Evolutionary conservation across 257 asterid genomes (phyloP), one percentile per base, ranked within the genome.

Genomic region (Jacaranda mimosifolia): DNA sequence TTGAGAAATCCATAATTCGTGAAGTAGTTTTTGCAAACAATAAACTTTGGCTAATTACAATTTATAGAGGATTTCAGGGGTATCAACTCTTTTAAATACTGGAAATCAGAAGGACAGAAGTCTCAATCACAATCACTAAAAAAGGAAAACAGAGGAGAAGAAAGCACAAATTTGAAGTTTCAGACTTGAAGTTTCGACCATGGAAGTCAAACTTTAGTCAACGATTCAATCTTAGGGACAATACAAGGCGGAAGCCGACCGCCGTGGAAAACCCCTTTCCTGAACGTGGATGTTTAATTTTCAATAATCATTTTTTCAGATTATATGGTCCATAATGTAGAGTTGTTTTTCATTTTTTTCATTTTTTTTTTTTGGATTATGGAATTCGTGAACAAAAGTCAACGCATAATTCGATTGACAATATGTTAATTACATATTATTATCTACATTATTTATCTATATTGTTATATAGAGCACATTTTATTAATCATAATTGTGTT

Each of bases 1-100:
- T 26, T 3, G 79, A 79, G 74, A 83, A 82, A 59, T 77, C 84
- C 88, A 83, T 85, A 70, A 74, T 75, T 64, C 79, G 51, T 78
- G 62, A 78, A 67, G 58, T 15, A 76, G 74, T 40, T 72, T 73
- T 11, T 18, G 49, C 26, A 36, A 53, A 58, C 7, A 74, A 70
- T 75, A 45, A 43, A 39, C 76, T 67, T 59, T 21, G 70, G 55
- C 36, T 21, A 38, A 35, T 55, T 26, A 21, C 68, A 43, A 39
- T 60, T 17, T 73, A 43, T 18, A 40, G 57, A 72, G 82, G 82
- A 65, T 66, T 82, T 66, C 35, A 67, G 46, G 63, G 59, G 72
- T 12, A 19, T 13, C 38, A 48, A 71, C 79, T 58, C 39, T 19
- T 48, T 46, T 0, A 58, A 78, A 18, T 9, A 39, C 32, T 51